Evolutionary conservation across 2,329 filamentous ascomycete genomes (phyloP).

Genomic region (Botrytis sinoallii): DNA sequence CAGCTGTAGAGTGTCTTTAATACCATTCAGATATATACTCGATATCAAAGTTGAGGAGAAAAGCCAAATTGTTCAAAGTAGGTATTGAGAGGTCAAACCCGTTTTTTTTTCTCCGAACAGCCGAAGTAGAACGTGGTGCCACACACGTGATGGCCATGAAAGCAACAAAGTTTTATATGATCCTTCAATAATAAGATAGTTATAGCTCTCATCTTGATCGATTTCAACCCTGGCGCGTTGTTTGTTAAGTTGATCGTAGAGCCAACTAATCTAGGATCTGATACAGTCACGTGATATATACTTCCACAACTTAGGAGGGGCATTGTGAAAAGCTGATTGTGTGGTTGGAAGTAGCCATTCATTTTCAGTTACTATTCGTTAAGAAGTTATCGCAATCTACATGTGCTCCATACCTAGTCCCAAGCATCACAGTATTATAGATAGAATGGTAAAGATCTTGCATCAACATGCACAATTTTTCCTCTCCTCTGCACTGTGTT

Average conservation of each 20-base stretch:
- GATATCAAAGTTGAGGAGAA: too few species aligned
- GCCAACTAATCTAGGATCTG: too few species aligned
- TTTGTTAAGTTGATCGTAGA: too few species aligned
- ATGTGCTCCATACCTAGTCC: background rate
- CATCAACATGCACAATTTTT: background rate
- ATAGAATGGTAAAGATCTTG: background rate
- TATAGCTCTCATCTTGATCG: background rate
- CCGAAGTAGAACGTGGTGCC: background rate
- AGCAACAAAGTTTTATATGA: background rate
- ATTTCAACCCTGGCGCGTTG: background rate
- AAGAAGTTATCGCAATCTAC: background rate
- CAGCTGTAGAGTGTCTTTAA: too few species aligned
- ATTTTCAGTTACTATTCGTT: too few species aligned
- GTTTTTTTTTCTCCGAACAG: too few species aligned
- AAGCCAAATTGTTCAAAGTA: too few species aligned
- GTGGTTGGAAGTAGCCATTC: background rate
- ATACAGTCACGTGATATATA: fast-evolving
- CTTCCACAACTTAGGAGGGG: background rate
- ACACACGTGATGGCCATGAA: background rate
- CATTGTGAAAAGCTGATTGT: background rate
- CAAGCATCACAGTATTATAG: background rate
- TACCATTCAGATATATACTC: too few species aligned
- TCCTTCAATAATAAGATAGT: background rate
- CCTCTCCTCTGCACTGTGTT: background rate
- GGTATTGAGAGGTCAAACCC: too few species aligned